Percentiles rank a stretch among this genome's conserved stretches.
Conservation (phyloP, 192 early-diverging fungal species). For the Piromyces sp. region DNA sequence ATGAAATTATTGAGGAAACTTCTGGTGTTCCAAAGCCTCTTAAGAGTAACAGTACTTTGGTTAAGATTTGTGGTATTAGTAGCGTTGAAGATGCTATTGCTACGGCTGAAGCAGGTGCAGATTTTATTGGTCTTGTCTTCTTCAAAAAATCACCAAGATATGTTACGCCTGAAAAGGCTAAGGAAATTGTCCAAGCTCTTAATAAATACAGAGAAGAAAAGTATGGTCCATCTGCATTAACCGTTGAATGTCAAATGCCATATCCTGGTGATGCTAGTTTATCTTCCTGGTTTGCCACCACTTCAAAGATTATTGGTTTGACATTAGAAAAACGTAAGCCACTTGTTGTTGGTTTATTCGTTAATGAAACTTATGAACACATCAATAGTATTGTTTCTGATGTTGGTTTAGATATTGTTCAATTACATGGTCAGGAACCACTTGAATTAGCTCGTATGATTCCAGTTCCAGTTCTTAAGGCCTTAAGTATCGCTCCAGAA, state of each 20-base stretch:
- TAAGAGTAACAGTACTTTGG: conserved; percentile 14
- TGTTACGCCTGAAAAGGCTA: conserved; percentile 43
- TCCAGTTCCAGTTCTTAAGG: conserved; percentile 75
- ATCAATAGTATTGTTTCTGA: conserved; percentile 43
- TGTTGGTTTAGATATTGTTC: conserved; percentile 73
- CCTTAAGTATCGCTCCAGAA: conserved; percentile 54
- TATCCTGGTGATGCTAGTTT: conserved; percentile 1
- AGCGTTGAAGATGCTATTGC: conserved; percentile 61
- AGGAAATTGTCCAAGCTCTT: conserved; percentile 55
- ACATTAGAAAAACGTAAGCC: conserved; percentile 30
- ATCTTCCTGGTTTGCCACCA: conserved; percentile 23
- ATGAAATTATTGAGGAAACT: conserved; percentile 7
- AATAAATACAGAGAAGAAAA: conserved; percentile 1
- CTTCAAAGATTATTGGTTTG: conserved; percentile 19
- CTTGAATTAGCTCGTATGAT: conserved; percentile 43
- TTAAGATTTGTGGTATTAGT: conserved; percentile 88
- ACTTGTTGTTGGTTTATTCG: conserved; percentile 83
- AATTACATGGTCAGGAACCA: conserved; percentile 77
- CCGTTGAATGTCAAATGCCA: not conserved
- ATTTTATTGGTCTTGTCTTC: conserved; percentile 91
- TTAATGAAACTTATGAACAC: conserved; percentile 59
- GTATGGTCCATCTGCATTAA: conserved; percentile 1
- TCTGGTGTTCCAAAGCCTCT: not conserved
- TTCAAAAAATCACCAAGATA: conserved; percentile 59
- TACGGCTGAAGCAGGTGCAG: conserved; percentile 60